Conservation (phyloP, 208 protist species). For the Leishmania tropica region DNA sequence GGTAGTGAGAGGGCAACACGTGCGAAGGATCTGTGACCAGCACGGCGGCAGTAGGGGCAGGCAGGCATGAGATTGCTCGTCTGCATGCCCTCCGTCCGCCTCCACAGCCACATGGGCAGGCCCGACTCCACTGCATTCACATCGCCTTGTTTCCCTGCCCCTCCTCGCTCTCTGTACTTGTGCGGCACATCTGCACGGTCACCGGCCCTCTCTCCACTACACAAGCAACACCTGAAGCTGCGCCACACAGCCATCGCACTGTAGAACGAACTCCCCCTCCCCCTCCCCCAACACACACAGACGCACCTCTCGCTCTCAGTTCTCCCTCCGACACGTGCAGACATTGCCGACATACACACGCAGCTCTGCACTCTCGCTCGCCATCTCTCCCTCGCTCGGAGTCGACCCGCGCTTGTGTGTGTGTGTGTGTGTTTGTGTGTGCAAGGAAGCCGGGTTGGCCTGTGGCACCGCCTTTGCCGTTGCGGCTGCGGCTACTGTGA, state of each 20-base stretch:
- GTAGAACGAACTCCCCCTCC: not conserved
- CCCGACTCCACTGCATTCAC: not conserved
- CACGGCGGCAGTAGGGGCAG: not conserved
- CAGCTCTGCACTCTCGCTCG: no score
- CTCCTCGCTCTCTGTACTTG: conserved; percentile 1
- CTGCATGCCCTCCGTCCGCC: not conserved
- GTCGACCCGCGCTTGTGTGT: no score
- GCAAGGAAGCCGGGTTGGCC: not conserved
- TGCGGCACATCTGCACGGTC: not conserved
- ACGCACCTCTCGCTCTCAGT: not conserved
- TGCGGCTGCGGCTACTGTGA: no score
- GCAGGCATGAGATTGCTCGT: not conserved
- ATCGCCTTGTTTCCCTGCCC: not conserved
- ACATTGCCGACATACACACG: conserved; percentile 8
- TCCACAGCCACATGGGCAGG: not conserved
- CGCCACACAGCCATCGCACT: not conserved
- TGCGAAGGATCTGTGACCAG: not conserved
- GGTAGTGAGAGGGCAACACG: not conserved
- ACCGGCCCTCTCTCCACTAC: not conserved
- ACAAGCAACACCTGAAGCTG: not conserved
- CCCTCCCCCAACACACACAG: not conserved
- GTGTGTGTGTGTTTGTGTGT: no score
- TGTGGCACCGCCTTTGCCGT: no score
- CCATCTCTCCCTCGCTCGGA: no score
- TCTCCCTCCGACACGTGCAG: not conserved